Conservation (phyloP, 2,329 filamentous ascomycete species). For the Monilinia polystroma region DNA sequence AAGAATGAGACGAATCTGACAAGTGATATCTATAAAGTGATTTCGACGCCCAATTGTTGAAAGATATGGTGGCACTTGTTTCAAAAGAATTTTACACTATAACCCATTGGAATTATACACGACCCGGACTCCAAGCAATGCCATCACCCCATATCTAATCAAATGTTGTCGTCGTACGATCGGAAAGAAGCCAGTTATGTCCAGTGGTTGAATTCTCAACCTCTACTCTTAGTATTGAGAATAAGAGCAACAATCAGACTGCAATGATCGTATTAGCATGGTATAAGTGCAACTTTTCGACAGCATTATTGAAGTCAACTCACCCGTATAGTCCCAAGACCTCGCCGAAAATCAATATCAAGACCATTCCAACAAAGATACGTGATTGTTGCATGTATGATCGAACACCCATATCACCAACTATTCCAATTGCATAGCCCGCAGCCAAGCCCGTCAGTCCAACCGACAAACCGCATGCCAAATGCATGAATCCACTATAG, state of each 20-base stretch:
- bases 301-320: slow-evolving; percentile 39
- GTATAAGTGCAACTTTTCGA: background rate
- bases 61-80: slow-evolving; percentile 14
- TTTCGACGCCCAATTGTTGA: background rate
- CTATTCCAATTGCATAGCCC: slow-evolving; percentile 93
- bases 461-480: slow-evolving; percentile 86
- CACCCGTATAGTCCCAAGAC: slow-evolving; percentile 96
- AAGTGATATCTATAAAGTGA: background rate
- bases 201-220: slow-evolving; percentile 26
- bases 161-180: slow-evolving; percentile 29
- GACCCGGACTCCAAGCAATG: slow-evolving; percentile 40
- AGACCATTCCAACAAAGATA: slow-evolving; percentile 97
- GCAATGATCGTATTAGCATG: slow-evolving; percentile 25
- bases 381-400: slow-evolving; percentile 95
- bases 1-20: background rate
- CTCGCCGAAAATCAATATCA: slow-evolving; percentile 98
- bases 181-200: slow-evolving; percentile 10
- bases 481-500: slow-evolving; percentile 82
- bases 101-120: slow-evolving; percentile 34
- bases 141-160: slow-evolving; percentile 33
- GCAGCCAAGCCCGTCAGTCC: slow-evolving; percentile 90
- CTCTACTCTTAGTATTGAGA: slow-evolving; percentile 72
- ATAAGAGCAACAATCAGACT: slow-evolving; percentile 92
- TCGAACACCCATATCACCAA: slow-evolving; percentile 90
- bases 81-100: slow-evolving; percentile 29